Evolutionary conservation across 2,329 filamentous ascomycete genomes (phyloP), one percentile per base, ranked within the genome.

Genomic region (Ophiocordyceps unilateralis): DNA sequence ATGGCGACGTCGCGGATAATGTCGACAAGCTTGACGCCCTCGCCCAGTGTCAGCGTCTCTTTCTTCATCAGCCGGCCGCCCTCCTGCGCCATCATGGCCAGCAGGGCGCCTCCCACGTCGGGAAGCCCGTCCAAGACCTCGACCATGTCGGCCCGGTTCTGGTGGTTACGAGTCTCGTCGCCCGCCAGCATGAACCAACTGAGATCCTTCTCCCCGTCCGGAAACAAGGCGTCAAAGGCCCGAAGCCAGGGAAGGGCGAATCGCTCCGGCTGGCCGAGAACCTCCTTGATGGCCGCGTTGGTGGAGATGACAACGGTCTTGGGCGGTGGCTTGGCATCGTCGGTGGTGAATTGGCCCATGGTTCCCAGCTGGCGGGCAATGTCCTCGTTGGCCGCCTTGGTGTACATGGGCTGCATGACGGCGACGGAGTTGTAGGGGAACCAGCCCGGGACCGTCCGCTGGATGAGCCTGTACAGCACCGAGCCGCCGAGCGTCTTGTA

Each of bases 1-100:
- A 78, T 76, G 15, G 71, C 72, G 14, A 80, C 68, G 41, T 78
- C 72, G 12, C 64, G 61, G 43, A 67, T 56, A 19, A 67, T 47
- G 40, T 67, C 64, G 23, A 67, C 53, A 48, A 66, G 63, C 45
- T 58, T 52, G 1, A 66, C 56, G 0, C 58, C 61, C 30, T 59
- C 49, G 41, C 52, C 51, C 17, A 66, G 45, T 22, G 46, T 51
- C 43, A 66, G 65, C 0, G 55, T 51, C 49, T 63, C 60, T 46
- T 61, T 58, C 20, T 60, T 47, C 15, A 66, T 56, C 63, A 70
- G 49, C 69, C 54, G 45, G 2, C 46, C 24, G 5, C 63, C 63
- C 2, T 56, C 55, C 2, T 48, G 49, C 30, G 57, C 51, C 30
- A 66, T 47, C 20, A 64, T 58, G 0, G 54, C 47, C 10, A 55